Evolutionary conservation across 2,329 filamentous ascomycete genomes (phyloP).

Genomic region (Penicillium sp.): DNA sequence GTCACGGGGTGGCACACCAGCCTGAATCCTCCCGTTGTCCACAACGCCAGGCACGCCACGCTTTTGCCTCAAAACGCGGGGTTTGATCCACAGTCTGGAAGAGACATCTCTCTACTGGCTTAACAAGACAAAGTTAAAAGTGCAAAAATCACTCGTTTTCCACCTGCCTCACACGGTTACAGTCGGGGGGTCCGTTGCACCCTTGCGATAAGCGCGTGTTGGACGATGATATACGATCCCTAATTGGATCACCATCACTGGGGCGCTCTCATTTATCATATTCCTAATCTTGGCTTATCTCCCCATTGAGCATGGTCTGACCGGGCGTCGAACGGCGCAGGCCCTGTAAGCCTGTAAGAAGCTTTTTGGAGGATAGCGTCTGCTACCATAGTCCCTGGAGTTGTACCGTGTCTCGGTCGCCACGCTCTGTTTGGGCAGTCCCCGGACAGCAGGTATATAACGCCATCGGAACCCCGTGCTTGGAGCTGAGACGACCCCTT

Average conservation of each 20-base stretch:
- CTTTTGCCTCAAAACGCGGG: constrained; percentile 5
- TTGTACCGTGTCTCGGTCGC: background rate
- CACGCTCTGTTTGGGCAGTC: background rate
- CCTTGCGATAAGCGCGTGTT: constrained; percentile 5
- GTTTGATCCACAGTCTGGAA: background rate
- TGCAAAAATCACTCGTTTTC: background rate
- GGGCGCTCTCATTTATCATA: background rate
- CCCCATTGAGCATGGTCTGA: background rate
- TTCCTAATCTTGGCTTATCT: background rate
- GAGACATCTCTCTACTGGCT: background rate
- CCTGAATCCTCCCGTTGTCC: background rate
- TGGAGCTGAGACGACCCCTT: background rate
- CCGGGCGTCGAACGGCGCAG: constrained; percentile 2
- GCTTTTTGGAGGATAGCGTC: background rate
- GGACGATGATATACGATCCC: background rate
- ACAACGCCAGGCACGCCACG: background rate
- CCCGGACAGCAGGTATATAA: background rate
- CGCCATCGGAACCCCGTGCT: background rate
- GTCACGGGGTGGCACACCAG: background rate
- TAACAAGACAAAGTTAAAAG: background rate
- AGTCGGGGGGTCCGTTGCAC: background rate
- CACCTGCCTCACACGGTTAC: background rate
- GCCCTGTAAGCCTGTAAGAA: constrained; percentile 3
- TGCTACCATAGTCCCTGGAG: background rate
- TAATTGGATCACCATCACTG: background rate